Evolutionary conservation across 2,329 filamentous ascomycete species (phyloP), one percentile per base, ranked within the genome.

Genomic region (Hypocreales sp.): DNA sequence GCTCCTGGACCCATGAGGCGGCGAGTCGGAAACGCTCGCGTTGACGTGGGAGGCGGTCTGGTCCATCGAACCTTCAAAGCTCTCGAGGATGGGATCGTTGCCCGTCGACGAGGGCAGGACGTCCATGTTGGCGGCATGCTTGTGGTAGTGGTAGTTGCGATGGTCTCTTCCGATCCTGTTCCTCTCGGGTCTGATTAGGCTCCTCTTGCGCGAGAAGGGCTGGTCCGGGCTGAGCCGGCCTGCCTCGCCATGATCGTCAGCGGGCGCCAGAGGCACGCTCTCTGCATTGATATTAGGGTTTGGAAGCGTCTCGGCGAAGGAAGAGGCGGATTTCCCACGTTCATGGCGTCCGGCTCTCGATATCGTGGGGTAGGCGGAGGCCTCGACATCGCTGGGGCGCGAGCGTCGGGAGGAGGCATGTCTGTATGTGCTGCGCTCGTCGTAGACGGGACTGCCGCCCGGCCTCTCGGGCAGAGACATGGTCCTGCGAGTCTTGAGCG

Each of bases 111-210:
- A 95, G 1, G 92, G 90, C 37, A 83, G 64, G 5, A 84, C 79
- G 30, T 77, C 67, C 84, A 98, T 94, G 37, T 87, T 80, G 42
- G 84, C 80, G 8, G 92, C 84, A 68, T 93, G 86, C 50, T 92
- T 80, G 40, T 83, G 75, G 54, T 98, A 98, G 55, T 94, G 71
- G 47, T 94, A 98, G 51, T 95, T 92, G 10, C 86, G 84, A 48
- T 95, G 84, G 40, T 86, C 79, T 37, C 67, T 74, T 40, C 86
- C 79, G 40, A 92, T 82, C 40, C 79, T 72, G 44, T 79, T 79
- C 38, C 90, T 72, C 55, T 98, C 90, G 1, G 90, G 90, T 35
- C 80, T 69, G 46, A 98, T 76, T 36, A 98, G 61, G 51, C 82
- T 94, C 48, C 79, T 74, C 56, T 95, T 95, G 41, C 86, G 73